Evolutionary conservation across 2,329 filamentous ascomycete species (phyloP).

Genomic region (Arthrobotrys entomopaga): DNA sequence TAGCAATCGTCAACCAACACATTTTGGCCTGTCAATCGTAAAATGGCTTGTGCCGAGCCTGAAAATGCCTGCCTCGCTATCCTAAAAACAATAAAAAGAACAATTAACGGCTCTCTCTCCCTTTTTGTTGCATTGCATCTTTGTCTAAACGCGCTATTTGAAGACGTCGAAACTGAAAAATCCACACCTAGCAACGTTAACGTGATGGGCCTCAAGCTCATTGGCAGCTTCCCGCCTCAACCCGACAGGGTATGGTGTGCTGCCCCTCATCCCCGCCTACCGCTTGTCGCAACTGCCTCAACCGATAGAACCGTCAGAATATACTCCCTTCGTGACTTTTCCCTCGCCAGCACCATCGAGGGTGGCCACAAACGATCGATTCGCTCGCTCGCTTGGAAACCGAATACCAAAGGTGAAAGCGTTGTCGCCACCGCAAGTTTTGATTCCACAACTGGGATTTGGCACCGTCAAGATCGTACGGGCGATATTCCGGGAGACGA

Average conservation of each 20-base stretch:
- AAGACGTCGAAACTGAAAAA: neutral
- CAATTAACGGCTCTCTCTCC: no score
- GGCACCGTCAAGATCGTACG: conserved; percentile 71
- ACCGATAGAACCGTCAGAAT: conserved; percentile 86
- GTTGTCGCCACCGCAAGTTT: conserved; percentile 93
- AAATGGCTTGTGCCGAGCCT: no score
- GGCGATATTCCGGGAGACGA: conserved; percentile 58
- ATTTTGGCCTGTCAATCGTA: no score
- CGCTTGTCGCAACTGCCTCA: conserved; percentile 87
- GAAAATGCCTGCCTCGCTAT: no score
- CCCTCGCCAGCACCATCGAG: conserved; percentile 79
- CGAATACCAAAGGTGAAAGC: conserved; percentile 71
- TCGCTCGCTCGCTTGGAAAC: conserved; percentile 89
- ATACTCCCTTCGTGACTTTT: conserved; percentile 85
- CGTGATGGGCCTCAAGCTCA: conserved; percentile 56
- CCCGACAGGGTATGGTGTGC: conserved; percentile 85
- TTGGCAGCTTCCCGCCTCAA: conserved; percentile 64
- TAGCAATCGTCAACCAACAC: no score
- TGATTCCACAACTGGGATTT: conserved; percentile 88
- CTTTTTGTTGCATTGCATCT: no score
- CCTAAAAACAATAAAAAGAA: no score
- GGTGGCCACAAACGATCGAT: conserved; percentile 92
- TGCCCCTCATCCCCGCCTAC: conserved; percentile 83
- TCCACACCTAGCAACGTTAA: neutral
- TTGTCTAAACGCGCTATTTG: neutral